Conservation (phyloP, 2,329 filamentous ascomycete species). For the Aspergillus fumigatiaffinis region DNA sequence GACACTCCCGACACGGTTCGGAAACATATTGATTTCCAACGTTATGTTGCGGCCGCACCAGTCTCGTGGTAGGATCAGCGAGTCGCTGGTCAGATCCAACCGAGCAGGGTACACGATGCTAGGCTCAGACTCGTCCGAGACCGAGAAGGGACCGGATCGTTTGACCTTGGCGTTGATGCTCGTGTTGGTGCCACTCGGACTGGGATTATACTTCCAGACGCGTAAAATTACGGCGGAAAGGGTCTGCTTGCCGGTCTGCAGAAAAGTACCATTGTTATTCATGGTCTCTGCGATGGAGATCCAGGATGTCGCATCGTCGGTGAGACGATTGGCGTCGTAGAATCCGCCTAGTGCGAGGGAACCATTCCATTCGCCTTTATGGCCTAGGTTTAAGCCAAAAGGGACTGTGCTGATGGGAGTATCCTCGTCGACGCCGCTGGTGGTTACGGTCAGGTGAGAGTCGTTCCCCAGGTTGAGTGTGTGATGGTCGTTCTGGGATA, state of each 20-base stretch:
- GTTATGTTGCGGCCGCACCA: neutral
- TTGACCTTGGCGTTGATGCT: neutral
- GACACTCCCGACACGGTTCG: neutral
- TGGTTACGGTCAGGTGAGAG: neutral
- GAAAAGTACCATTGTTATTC: neutral
- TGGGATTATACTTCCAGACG: neutral
- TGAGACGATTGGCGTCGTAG: constrained; percentile 6
- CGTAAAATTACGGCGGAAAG: neutral
- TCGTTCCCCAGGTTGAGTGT: neutral
- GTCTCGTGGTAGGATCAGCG: neutral
- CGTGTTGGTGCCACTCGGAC: neutral
- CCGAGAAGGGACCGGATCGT: neutral
- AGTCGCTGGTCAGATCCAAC: neutral
- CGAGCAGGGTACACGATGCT: neutral
- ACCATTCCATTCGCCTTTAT: constrained; percentile 1
- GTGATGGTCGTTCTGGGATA: neutral
- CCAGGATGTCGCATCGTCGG: constrained; percentile 3
- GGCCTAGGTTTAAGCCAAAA: constrained; percentile 3
- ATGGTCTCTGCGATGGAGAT: constrained; percentile 3
- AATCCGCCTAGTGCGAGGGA: constrained; percentile 1
- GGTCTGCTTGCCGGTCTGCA: neutral
- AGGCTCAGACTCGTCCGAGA: neutral
- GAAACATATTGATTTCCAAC: neutral
- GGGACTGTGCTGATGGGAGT: neutral
- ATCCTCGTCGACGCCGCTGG: neutral